These are phyloP conservation scores for Carex scoparia DNA, from an alignment of 176 grass and related monocot species.

Conservation along the genomic window DNA sequence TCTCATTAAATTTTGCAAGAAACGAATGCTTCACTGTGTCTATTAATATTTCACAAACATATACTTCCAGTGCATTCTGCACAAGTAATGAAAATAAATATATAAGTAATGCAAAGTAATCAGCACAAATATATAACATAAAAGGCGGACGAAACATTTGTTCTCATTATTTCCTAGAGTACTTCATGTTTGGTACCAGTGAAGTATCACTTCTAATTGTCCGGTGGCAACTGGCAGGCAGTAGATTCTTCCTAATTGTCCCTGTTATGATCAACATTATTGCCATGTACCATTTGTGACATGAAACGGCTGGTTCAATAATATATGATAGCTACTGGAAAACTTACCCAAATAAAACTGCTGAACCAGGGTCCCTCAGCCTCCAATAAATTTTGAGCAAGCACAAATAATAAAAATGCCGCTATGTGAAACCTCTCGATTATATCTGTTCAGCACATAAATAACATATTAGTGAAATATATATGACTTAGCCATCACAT, in stretches of 20 bases:
- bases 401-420: conserved; percentile 84
- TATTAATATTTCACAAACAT: conserved; percentile 86
- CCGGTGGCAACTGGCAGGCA: background rate
- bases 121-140: conserved; percentile 15
- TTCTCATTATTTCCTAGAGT: background rate
- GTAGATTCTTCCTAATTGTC: background rate
- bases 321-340: background rate
- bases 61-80: conserved; percentile 82
- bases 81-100: conserved; percentile 16
- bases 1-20: conserved; percentile 99
- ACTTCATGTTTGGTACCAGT: background rate
- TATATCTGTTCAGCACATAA: conserved; percentile 53
- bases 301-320: background rate
- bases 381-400: conserved; percentile 99
- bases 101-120: conserved; percentile 18
- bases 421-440: conserved; percentile 95
- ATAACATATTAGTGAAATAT: conserved; percentile 25
- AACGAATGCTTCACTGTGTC: conserved; percentile 98
- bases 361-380: conserved; percentile 89
- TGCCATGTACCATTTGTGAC: background rate
- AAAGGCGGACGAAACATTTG: background rate
- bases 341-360: conserved; percentile 80
- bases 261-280: background rate
- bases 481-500: background rate
- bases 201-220: background rate